These are phyloP conservation scores for Epichloe sp. DNA, from an alignment of 2,329 filamentous ascomycete species.

Conservation along the genomic window DNA sequence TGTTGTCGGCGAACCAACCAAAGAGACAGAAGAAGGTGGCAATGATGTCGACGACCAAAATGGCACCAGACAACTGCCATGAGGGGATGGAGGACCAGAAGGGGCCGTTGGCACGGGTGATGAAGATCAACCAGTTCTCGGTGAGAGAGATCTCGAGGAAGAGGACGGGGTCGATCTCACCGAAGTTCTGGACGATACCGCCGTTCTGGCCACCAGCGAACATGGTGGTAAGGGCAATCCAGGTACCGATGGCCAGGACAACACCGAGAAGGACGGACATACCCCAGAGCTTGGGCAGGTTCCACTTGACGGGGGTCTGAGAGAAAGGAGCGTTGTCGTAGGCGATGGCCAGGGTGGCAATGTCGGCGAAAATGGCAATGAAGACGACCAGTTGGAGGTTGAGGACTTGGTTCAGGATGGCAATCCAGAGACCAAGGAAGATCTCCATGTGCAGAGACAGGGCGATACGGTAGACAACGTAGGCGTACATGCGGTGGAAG, in stretches of 20 bases:
- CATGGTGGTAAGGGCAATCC: slow-evolving; percentile 84
- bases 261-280: slow-evolving; percentile 77
- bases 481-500: slow-evolving; percentile 94
- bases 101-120: slow-evolving; percentile 82
- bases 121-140: slow-evolving; percentile 95
- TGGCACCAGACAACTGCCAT: slow-evolving; percentile 69
- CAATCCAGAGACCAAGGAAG: slow-evolving; percentile 85
- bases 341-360: slow-evolving; percentile 81
- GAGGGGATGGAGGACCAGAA: slow-evolving; percentile 87
- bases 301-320: slow-evolving; percentile 84
- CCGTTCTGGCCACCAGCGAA: slow-evolving; percentile 53
- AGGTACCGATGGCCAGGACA: slow-evolving; percentile 70
- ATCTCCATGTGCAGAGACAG: slow-evolving; percentile 84
- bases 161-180: slow-evolving; percentile 66
- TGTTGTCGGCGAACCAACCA: slow-evolving; percentile 58
- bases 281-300: slow-evolving; percentile 85
- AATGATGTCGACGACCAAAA: slow-evolving; percentile 68
- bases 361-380: slow-evolving; percentile 89
- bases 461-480: slow-evolving; percentile 90
- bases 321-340: slow-evolving; percentile 89
- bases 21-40: slow-evolving; percentile 79
- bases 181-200: slow-evolving; percentile 83
- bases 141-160: slow-evolving; percentile 86
- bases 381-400: slow-evolving; percentile 85
- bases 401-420: slow-evolving; percentile 70